Conservation (phyloP, 768 basidiomycete species). For the Kwoniella heveanensis region DNA sequence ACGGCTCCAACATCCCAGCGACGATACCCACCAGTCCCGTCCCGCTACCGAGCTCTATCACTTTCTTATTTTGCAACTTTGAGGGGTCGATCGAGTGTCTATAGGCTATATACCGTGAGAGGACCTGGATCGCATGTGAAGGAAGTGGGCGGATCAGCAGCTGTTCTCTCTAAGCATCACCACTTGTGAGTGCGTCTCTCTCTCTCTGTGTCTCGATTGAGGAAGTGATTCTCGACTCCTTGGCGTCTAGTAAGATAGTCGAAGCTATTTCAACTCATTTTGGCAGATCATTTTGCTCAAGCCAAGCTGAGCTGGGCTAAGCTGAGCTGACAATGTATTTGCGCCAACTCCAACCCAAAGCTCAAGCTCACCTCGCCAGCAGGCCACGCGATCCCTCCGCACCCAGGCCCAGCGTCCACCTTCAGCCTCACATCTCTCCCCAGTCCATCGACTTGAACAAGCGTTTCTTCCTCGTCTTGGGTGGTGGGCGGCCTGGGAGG, state of each 20-base stretch:
- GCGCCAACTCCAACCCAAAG: too few species aligned
- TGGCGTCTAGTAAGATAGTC: too few species aligned
- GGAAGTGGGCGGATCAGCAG: too few species aligned
- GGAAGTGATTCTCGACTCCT: too few species aligned
- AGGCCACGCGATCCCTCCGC: conserved; percentile 90
- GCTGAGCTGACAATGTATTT: too few species aligned
- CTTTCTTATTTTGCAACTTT: conserved; percentile 62
- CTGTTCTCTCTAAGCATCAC: too few species aligned
- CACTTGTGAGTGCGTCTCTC: too few species aligned
- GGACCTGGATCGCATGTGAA: conserved; percentile 63
- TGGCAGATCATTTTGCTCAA: too few species aligned
- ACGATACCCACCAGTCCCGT: conserved; percentile 91
- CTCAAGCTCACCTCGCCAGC: conserved; percentile 84
- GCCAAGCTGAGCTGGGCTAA: too few species aligned
- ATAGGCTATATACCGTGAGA: conserved; percentile 72
- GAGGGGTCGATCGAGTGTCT: conserved; percentile 56
- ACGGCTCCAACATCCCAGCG: conserved; percentile 67
- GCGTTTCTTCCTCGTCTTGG: conserved; percentile 37
- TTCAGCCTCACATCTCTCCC: conserved; percentile 57
- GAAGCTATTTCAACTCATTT: too few species aligned
- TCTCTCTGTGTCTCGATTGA: too few species aligned
- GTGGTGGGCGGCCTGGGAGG: conserved; percentile 49
- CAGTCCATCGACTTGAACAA: conserved; percentile 32
- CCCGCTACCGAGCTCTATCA: conserved; percentile 86
- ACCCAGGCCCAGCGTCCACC: conserved; percentile 81